Evolutionary conservation across 1,139 yeast genomes (phyloP), one percentile per base, ranked within the genome.

Genomic region (Pichia sp.): DNA sequence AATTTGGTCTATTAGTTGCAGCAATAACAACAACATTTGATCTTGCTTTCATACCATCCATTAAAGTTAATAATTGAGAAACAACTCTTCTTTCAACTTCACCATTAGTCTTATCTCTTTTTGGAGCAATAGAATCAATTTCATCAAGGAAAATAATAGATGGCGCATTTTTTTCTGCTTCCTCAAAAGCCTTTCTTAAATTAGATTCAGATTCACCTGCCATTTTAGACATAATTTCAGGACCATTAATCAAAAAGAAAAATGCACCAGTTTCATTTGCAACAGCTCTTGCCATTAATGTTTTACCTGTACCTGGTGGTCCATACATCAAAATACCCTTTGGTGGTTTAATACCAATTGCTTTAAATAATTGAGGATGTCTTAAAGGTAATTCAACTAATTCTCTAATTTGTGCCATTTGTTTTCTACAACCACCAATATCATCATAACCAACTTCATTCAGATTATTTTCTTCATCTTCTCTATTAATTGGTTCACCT

Each of bases 31-130:
- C 97, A 58, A 88, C 84, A 66, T 92, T 94, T 40, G 97, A 83
- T 71, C 98, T 86, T 28, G 97, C 96, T 74, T 92, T 92, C 98
- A 92, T 92, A 76, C 98, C 98, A 68, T 92, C 98, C 98, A 92
- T 92, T 62, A 92, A 79, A 30, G 98, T 92, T 67, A 92, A 80
- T 65, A 92, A 78, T 74, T 92, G 98, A 32, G 97, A 90, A 53
- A 92, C 98, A 52, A 92, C 98, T 75, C 99, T 86, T 74, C 98
- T 84, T 69, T 84, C 90, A 59, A 94, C 98, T 73, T 94, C 99
- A 74, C 99, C 98, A 66, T 92, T 92, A 50, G 98, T 90, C 81
- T 94, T 94, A 75, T 92, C 98, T 78, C 99, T 88, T 83, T 92
- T 92, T 67, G 98, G 98, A 49, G 99, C 98, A 65, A 92, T 94